Evolutionary conservation across 2,329 filamentous ascomycete species (phyloP).

Genomic region (Verticillium zaregamsianum): DNA sequence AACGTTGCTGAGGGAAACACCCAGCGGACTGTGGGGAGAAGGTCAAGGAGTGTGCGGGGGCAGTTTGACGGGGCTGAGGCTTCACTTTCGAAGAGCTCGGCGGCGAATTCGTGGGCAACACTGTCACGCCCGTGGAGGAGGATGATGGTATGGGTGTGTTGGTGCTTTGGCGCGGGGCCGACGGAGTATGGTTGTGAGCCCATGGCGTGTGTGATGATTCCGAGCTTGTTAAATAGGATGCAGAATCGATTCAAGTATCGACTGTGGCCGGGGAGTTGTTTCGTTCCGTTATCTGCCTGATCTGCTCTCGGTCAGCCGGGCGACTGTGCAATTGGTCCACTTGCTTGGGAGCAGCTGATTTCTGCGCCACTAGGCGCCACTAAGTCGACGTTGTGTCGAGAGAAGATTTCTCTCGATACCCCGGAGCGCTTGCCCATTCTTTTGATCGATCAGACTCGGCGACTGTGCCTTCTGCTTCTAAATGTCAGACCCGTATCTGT

Average conservation of each 20-base stretch:
- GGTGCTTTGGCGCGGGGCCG: neutral
- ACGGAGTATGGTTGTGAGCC: neutral
- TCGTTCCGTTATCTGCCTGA: neutral
- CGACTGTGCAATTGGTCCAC: too few relatives aligned
- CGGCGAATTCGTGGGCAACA: conserved; percentile 29
- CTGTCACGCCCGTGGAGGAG: conserved; percentile 41
- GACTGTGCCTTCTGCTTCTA: neutral
- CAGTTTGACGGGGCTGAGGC: conserved; percentile 14
- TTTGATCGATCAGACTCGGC: too few relatives aligned
- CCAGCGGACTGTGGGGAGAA: conserved; percentile 20
- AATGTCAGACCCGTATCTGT: conserved; percentile 65
- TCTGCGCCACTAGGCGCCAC: too few relatives aligned
- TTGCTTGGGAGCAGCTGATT: too few relatives aligned
- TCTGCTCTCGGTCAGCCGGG: too few relatives aligned
- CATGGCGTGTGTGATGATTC: neutral
- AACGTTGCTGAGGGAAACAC: conserved; percentile 21
- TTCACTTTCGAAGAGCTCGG: conserved; percentile 34
- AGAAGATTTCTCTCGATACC: neutral
- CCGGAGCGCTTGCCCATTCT: neutral
- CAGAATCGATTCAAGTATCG: neutral
- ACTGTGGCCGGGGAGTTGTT: neutral
- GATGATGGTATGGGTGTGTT: conserved; percentile 40
- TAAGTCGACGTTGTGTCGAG: too few relatives aligned
- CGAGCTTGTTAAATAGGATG: neutral
- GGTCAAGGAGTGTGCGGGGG: conserved; percentile 15